Conservation (phyloP, 306 rosid genomes). For the Pterocarpus santalinus region DNA sequence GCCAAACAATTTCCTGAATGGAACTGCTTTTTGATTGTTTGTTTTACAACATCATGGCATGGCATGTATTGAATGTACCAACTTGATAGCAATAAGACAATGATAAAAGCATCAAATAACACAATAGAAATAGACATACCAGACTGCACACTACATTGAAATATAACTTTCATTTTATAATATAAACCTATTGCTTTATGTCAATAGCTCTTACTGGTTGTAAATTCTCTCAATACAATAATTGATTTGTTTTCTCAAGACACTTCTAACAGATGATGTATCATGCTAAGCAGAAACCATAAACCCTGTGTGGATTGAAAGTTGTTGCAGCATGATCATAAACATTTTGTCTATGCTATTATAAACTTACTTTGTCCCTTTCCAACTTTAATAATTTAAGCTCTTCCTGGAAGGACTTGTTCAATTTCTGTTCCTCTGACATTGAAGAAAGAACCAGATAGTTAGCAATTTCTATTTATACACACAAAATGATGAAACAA, state of each 20-base stretch:
- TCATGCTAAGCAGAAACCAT: neutral
- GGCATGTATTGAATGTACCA: neutral
- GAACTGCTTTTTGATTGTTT: slow-evolving; percentile 29
- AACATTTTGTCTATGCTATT: slow-evolving; percentile 27
- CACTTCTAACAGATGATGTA: neutral
- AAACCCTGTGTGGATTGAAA: slow-evolving; percentile 17
- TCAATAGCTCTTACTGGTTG: slow-evolving; percentile 9
- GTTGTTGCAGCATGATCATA: slow-evolving; percentile 35
- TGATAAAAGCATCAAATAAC: neutral
- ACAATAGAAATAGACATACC: slow-evolving; percentile 11
- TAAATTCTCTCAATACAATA: neutral
- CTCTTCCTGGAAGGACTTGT: slow-evolving; percentile 75
- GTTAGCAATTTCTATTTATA: slow-evolving; percentile 33
- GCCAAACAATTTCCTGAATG: neutral
- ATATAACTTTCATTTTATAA: slow-evolving; percentile 15
- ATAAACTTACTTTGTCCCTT: slow-evolving; percentile 75
- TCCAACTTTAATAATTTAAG: slow-evolving; percentile 65
- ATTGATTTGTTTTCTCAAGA: slow-evolving; percentile 10
- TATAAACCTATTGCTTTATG: slow-evolving; percentile 24
- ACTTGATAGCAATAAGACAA: neutral
- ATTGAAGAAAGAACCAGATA: slow-evolving; percentile 40
- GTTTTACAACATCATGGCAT: slow-evolving; percentile 18
- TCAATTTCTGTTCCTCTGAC: slow-evolving; percentile 81
- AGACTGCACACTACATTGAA: slow-evolving; percentile 27
- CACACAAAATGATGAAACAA: slow-evolving; percentile 5